Conservation (phyloP, 169 alveolate species). For the Babesia ovis region DNA sequence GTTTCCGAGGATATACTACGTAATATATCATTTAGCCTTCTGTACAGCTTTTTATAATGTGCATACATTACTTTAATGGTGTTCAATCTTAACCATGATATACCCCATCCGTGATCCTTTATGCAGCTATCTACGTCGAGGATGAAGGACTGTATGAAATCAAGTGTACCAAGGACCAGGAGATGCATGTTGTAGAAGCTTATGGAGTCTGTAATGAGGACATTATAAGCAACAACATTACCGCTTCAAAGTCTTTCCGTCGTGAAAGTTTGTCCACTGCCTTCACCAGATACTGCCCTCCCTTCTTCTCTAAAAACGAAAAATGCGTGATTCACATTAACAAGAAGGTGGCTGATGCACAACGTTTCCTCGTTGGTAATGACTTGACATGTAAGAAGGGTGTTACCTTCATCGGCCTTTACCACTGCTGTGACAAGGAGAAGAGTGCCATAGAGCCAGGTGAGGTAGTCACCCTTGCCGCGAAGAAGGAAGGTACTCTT, state of each 20-base stretch:
- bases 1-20: too few species aligned
- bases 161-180: constrained; percentile 7
- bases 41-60: too few species aligned
- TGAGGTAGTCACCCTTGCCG: constrained; percentile 39
- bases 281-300: constrained; percentile 29
- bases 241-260: not conserved
- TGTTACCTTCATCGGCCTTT: constrained; percentile 37
- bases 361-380: constrained; percentile 32
- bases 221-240: not conserved
- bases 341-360: constrained; percentile 13
- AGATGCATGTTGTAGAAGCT: constrained; percentile 29
- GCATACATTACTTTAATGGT: too few species aligned
- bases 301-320: constrained; percentile 7
- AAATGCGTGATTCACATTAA: constrained; percentile 34
- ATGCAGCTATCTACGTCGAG: constrained; percentile 25
- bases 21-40: not conserved
- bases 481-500: not conserved
- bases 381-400: constrained; percentile 26
- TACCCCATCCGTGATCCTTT: too few species aligned
- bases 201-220: constrained; percentile 42
- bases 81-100: too few species aligned
- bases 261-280: not conserved
- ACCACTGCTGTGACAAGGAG: constrained; percentile 43
- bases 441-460: constrained; percentile 10
- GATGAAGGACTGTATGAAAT: constrained; percentile 11